phyloP scores from a whole-genome alignment of 2,329 filamentous ascomycete genomes.

The Tolypocladium nubicola region DNA sequence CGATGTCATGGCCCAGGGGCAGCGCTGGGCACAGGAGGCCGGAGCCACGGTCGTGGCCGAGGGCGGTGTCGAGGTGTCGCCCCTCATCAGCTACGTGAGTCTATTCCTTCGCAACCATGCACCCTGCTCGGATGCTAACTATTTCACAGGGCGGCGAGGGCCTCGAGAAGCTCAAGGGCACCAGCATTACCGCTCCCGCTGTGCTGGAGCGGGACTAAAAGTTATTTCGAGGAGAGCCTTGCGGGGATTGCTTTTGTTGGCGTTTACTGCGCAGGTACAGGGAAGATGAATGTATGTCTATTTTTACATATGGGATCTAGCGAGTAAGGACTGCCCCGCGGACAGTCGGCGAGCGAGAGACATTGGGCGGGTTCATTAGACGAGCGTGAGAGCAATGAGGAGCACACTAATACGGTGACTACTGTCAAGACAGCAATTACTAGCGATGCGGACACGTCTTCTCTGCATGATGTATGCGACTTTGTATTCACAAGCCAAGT shows the following conservation, averaged over 20 bases:
- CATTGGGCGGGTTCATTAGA: background rate
- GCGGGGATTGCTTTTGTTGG: background rate
- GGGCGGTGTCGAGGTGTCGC: constrained; percentile 78
- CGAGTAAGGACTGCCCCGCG: background rate
- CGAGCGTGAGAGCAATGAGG: background rate
- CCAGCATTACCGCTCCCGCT: constrained; percentile 40
- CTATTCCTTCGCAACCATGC: background rate
- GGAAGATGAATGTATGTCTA: background rate
- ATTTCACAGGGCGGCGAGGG: constrained; percentile 47
- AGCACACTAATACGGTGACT: background rate
- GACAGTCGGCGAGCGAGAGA: background rate
- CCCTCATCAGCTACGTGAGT: constrained; percentile 91
- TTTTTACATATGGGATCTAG: background rate
- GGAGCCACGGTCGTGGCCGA: constrained; percentile 64
- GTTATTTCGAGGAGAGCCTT: background rate
- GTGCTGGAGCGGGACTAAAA: constrained; percentile 35
- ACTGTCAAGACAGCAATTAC: background rate
- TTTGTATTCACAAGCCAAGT: background rate
- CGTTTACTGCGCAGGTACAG: background rate
- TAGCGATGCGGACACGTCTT: background rate
- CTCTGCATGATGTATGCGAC: background rate
- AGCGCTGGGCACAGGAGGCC: constrained; percentile 71
- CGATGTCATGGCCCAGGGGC: constrained; percentile 84
- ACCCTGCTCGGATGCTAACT: constrained; percentile 1
- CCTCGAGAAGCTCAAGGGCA: constrained; percentile 43